phyloP scores from a whole-genome alignment of 192 early-diverging fungal species.

The Chytriomyces sp. region DNA sequence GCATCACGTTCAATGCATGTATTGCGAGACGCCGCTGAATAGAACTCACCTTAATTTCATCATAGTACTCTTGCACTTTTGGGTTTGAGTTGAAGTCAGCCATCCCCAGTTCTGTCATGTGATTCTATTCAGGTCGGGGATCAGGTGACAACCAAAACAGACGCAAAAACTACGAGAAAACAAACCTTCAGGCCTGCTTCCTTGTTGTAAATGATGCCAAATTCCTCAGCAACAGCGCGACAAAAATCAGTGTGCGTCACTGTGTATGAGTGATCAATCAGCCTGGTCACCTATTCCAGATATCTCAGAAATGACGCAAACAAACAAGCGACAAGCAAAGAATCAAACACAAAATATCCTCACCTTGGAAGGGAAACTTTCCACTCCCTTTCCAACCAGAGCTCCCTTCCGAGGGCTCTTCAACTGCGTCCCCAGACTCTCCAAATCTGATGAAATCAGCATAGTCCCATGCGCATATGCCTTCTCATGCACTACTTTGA shows the following conservation, averaged over 20 bases:
- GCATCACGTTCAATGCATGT: not conserved
- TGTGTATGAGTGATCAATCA: slow-evolving; percentile 80
- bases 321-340: no score
- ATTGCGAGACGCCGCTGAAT: not conserved
- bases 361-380: slow-evolving; percentile 86
- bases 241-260: slow-evolving; percentile 86
- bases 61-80: slow-evolving; percentile 40
- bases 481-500: slow-evolving; percentile 79
- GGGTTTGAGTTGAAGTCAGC: slow-evolving; percentile 36
- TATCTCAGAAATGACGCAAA: no score
- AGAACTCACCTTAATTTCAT: slow-evolving; percentile 42
- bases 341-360: not conserved
- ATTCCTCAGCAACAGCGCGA: slow-evolving; percentile 74
- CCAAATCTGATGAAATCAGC: slow-evolving; percentile 89
- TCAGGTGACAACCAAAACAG: no score
- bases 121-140: slow-evolving; percentile 36
- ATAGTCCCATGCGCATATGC: slow-evolving; percentile 99
- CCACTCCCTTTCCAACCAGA: slow-evolving; percentile 86
- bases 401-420: slow-evolving; percentile 77
- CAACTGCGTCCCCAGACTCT: slow-evolving; percentile 56
- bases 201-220: slow-evolving; percentile 43
- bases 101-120: slow-evolving; percentile 37
- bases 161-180: no score
- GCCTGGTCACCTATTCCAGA: slow-evolving; percentile 52
- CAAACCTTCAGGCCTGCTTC: not conserved